Base-by-base conservation (phyloP, 1,284 basidiomycete species). In the Anthracocystis walkeri region DNA sequence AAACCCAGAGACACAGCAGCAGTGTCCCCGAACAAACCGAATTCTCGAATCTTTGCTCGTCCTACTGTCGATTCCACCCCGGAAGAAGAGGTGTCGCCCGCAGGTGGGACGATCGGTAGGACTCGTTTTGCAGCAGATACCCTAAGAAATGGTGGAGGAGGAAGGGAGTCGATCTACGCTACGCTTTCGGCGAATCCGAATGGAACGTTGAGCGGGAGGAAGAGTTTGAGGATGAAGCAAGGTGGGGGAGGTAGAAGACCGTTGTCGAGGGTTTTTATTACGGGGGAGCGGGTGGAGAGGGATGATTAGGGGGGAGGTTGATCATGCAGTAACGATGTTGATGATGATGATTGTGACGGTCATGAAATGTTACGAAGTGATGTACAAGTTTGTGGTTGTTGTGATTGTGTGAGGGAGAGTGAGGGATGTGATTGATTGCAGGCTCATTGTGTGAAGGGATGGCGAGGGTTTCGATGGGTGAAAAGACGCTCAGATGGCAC, bases 201-300 rank as follows among this genome's bases (percentile, higher is more conserved):
- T n/a, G 75, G 63, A 20, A 77, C 71, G 21, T 35, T 77, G 23
- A 77, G 75, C 33, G 75, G 77, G 0, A 41, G 77, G 7, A 79
- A 79, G 49, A 68, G 63, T 18, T 14, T 78, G 16, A 49, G 64
- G 44, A 46, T 78, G 27, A 72, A 68, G 27, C 54, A 63, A 21
- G 10, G 21, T 2, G 54, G 14, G 3, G 33, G 49, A 8, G 65
- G 5, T 16, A 38, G 68, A n/a, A 53, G 75, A 35, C 77, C 77
- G 18, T 35, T 79, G 8, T 65, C 59, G 12, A 52, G 75, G n/a
- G 58, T 79, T 3, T 79, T 79, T 31, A 12, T 79, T 1, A 77
- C 75, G 1, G 77, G 77, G 4, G 77, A 77, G 3, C 69, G 65
- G 14, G 73, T 63, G 7, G 50, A 67, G 23, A 49, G 61, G 7